These are phyloP conservation scores for Tuber indicum DNA, from an alignment of 495 filamentous ascomycete species.

Conservation along the genomic window DNA sequence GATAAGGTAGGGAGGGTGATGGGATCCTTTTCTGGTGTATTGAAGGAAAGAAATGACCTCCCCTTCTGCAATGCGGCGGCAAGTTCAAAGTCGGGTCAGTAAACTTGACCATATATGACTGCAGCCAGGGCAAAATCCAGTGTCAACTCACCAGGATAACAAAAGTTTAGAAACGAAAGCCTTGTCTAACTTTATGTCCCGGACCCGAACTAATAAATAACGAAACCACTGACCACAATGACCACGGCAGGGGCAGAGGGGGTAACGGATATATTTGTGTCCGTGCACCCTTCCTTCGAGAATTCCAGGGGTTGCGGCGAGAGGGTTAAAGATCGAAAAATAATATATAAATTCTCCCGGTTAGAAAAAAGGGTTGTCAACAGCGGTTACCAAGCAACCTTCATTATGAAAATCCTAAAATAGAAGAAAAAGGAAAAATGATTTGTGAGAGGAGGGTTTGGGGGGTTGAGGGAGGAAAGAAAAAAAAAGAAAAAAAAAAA, in stretches of 20 bases:
- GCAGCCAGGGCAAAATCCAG: not conserved
- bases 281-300: not conserved
- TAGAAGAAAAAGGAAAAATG: not conserved
- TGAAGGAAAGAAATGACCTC: not conserved
- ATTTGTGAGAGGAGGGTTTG: slow-evolving; percentile 11
- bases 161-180: not conserved
- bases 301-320: not conserved
- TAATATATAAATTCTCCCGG: not conserved
- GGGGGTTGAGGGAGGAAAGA: slow-evolving; percentile 17
- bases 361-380: not conserved
- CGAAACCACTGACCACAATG: not conserved
- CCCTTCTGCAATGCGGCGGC: not conserved
- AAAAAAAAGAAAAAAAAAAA: slow-evolving; percentile 20
- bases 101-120: not conserved
- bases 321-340: not conserved
- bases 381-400: not conserved
- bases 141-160: not conserved
- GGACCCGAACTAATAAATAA: not conserved
- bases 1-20: not conserved
- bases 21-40: not conserved
- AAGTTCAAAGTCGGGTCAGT: not conserved
- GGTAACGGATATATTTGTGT: not conserved
- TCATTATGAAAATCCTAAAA: not conserved
- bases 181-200: not conserved
- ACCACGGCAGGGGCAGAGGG: not conserved